Evolutionary conservation across 257 asterid genomes (phyloP).

Genomic region (Thymus mandschuricus): DNA sequence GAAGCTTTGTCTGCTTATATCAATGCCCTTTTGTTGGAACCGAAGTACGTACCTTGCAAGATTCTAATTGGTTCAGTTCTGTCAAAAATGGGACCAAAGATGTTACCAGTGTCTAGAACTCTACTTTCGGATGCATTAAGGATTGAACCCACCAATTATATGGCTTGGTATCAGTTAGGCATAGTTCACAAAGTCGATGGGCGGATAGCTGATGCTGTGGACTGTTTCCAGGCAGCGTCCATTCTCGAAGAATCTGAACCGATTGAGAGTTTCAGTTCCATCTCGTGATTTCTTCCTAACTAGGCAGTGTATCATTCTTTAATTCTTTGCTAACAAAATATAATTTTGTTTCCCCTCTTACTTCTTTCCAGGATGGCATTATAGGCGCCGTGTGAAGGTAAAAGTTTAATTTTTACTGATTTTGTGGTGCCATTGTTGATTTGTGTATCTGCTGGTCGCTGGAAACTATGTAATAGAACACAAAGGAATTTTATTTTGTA

Average conservation of each 20-base stretch:
- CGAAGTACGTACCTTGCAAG: conserved; percentile 80
- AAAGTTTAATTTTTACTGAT: neutral
- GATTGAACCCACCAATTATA: conserved; percentile 77
- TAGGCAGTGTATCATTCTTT: conserved; percentile 52
- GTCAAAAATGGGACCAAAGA: conserved; percentile 59
- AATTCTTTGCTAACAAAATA: conserved; percentile 48
- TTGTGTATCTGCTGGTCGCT: neutral
- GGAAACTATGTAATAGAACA: neutral
- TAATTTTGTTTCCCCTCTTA: neutral
- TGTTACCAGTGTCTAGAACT: conserved; percentile 86
- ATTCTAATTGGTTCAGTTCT: conserved; percentile 63
- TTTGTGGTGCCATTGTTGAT: neutral
- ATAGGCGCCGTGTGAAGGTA: neutral
- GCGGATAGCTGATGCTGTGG: conserved; percentile 82
- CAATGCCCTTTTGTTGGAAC: conserved; percentile 80
- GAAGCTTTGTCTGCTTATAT: conserved; percentile 71
- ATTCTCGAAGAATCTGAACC: conserved; percentile 95
- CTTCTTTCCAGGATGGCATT: neutral
- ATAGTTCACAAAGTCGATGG: conserved; percentile 87
- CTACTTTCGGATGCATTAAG: conserved; percentile 87
- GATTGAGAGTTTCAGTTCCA: conserved; percentile 72
- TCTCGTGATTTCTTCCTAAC: conserved; percentile 43
- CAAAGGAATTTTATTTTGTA: neutral
- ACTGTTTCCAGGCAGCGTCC: conserved; percentile 97
- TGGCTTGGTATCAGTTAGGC: conserved; percentile 93